Evolutionary conservation across 208 protist species (phyloP).

Genomic region (Acanthamoeba divionensis): DNA sequence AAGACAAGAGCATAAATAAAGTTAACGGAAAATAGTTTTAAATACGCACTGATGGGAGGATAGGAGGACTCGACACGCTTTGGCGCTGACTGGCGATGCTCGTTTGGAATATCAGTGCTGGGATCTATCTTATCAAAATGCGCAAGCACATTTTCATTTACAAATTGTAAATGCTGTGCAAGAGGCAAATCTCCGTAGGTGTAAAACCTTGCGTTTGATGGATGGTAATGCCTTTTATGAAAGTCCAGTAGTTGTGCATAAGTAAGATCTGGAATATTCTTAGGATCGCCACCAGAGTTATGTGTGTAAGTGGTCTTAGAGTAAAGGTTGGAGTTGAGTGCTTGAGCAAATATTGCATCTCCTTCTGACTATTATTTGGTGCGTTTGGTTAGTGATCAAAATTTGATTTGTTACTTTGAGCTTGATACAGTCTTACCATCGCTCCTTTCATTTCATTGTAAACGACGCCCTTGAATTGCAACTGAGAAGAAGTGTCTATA

Average conservation of each 20-base stretch:
- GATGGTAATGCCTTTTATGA: conserved; percentile 73
- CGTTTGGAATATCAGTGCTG: conserved; percentile 1
- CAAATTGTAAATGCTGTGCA: background rate
- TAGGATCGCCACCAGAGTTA: conserved; percentile 73
- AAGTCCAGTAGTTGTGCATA: conserved; percentile 71
- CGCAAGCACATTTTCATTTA: background rate
- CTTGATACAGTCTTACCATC: conserved; percentile 49
- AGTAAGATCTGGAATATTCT: conserved; percentile 64
- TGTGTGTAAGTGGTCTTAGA: conserved; percentile 69
- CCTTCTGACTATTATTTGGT: conserved; percentile 69
- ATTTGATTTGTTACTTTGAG: too few relatives aligned
- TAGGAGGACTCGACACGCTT: background rate
- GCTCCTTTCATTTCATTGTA: conserved; percentile 80
- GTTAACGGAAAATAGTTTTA: background rate
- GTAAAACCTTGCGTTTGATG: conserved; percentile 67
- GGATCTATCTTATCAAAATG: conserved; percentile 10
- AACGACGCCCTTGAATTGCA: conserved; percentile 74
- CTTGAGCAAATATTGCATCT: conserved; percentile 51
- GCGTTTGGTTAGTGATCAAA: too few relatives aligned
- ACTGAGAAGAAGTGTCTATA: background rate
- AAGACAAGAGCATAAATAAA: background rate
- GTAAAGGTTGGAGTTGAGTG: conserved; percentile 54
- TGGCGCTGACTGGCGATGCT: background rate
- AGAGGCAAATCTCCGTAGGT: conserved; percentile 33
- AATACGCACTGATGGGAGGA: background rate